Conservation (phyloP, 306 rosid species). For the Trichosanthes truncata region DNA sequence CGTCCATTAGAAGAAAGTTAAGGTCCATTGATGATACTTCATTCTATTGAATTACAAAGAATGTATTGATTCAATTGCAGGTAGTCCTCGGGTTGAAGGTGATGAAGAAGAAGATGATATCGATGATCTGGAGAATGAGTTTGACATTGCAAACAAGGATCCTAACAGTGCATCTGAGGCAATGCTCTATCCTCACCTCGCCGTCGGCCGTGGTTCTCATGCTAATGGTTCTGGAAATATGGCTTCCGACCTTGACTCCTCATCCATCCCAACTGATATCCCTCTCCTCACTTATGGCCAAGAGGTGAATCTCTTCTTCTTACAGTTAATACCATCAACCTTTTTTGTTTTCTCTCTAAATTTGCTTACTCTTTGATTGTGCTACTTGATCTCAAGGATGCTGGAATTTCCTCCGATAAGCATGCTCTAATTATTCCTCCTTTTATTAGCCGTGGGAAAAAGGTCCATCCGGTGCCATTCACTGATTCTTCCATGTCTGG, state of each 20-base stretch:
- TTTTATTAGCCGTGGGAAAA: conserved; percentile 47
- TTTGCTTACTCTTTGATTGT: conserved; percentile 14
- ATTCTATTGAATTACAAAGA: neutral
- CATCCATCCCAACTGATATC: conserved; percentile 46
- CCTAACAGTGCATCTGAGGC: conserved; percentile 47
- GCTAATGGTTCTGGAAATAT: conserved; percentile 31
- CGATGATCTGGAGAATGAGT: conserved; percentile 83
- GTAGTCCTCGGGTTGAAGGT: conserved; percentile 80
- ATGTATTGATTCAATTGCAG: conserved; percentile 18
- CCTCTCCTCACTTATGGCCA: conserved; percentile 69
- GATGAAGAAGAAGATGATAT: conserved; percentile 82
- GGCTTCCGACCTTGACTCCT: conserved; percentile 47
- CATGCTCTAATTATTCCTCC: conserved; percentile 86
- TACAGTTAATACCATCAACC: neutral
- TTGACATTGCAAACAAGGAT: conserved; percentile 58
- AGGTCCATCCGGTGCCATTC: conserved; percentile 62
- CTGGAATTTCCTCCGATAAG: conserved; percentile 74
- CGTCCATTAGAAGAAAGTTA: neutral
- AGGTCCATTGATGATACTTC: neutral
- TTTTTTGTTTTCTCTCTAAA: conserved; percentile 6
- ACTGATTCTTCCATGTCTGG: conserved; percentile 43
- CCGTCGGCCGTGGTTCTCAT: conserved; percentile 40
- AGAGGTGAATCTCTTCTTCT: conserved; percentile 37
- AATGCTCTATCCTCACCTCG: conserved; percentile 49
- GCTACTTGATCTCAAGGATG: conserved; percentile 34